These are phyloP conservation scores for Auricularia heimuer DNA, from an alignment of 768 basidiomycete genomes.

Conservation along the genomic window DNA sequence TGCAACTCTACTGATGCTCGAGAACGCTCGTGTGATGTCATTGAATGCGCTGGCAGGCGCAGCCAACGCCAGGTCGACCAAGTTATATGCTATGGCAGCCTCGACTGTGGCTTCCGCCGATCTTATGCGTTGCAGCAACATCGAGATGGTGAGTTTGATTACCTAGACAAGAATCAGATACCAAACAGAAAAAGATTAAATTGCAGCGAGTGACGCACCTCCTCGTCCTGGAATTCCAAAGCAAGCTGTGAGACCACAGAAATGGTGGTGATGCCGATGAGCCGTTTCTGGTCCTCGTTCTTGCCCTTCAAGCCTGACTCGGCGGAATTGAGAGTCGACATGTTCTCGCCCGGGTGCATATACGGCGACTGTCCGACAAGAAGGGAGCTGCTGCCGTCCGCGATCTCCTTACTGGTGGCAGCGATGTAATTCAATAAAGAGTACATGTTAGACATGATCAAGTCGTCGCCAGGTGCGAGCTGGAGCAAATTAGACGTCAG, in stretches of 20 bases:
- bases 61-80: constrained; percentile 79
- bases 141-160: constrained; percentile 79
- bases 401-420: constrained; percentile 68
- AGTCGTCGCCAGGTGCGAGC: constrained; percentile 80
- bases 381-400: constrained; percentile 9
- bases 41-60: constrained; percentile 68
- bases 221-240: constrained; percentile 76
- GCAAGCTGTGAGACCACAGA: constrained; percentile 83
- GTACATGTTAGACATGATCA: constrained; percentile 92
- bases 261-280: constrained; percentile 84
- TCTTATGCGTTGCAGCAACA: constrained; percentile 81
- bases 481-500: too few relatives aligned
- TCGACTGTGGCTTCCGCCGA: constrained; percentile 82
- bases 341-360: constrained; percentile 26
- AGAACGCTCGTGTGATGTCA: constrained; percentile 80
- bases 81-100: constrained; percentile 82
- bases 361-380: constrained; percentile 1
- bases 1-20: constrained; percentile 73
- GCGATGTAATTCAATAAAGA: constrained; percentile 90
- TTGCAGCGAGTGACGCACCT: constrained; percentile 34
- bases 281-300: constrained; percentile 74
- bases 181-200: not conserved
- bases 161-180: constrained; percentile 34
- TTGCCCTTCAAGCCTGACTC: constrained; percentile 57
- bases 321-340: constrained; percentile 43